phyloP scores from a whole-genome alignment of 768 basidiomycete genomes.

The Boletus bicolor region DNA sequence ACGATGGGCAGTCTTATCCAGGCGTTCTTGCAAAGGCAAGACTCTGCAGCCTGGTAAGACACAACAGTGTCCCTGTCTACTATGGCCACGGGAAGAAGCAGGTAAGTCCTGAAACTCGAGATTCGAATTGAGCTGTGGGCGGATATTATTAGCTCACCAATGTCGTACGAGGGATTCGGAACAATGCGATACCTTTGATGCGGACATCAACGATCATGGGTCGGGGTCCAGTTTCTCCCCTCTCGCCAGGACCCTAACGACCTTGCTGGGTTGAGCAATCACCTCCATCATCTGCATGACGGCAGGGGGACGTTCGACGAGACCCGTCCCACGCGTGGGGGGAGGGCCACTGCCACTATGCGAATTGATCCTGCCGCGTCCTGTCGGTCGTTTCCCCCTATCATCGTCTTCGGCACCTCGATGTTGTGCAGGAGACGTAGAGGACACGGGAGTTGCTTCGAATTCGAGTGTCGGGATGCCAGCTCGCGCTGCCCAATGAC shows the following conservation, averaged over 20 bases:
- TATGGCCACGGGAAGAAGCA: constrained; percentile 19
- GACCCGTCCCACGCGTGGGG: constrained; percentile 32
- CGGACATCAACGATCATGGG: constrained; percentile 12
- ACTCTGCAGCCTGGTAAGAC: constrained; percentile 26
- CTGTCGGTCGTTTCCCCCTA: constrained; percentile 28
- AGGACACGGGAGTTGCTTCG: constrained; percentile 28
- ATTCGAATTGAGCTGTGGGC: constrained; percentile 11
- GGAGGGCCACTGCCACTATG: constrained; percentile 17
- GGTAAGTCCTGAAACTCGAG: constrained; percentile 19
- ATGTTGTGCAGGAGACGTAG: constrained; percentile 17
- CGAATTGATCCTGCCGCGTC: constrained; percentile 31
- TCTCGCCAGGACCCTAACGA: constrained; percentile 75
- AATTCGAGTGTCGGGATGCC: constrained; percentile 57
- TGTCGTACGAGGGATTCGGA: neutral
- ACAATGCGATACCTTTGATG: constrained; percentile 11
- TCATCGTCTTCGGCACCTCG: constrained; percentile 33
- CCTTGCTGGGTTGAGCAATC: constrained; percentile 67
- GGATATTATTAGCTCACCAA: neutral
- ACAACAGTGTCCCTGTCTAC: constrained; percentile 20
- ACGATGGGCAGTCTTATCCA: constrained; percentile 19
- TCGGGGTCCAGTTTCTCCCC: constrained; percentile 78
- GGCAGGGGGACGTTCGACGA: constrained; percentile 76
- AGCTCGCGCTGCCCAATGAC: constrained; percentile 65
- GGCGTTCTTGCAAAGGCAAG: constrained; percentile 19
- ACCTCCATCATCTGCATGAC: constrained; percentile 83